Base-by-base conservation (phyloP, 2,329 filamentous ascomycete species). In the Zasmidium citrigriseum region DNA sequence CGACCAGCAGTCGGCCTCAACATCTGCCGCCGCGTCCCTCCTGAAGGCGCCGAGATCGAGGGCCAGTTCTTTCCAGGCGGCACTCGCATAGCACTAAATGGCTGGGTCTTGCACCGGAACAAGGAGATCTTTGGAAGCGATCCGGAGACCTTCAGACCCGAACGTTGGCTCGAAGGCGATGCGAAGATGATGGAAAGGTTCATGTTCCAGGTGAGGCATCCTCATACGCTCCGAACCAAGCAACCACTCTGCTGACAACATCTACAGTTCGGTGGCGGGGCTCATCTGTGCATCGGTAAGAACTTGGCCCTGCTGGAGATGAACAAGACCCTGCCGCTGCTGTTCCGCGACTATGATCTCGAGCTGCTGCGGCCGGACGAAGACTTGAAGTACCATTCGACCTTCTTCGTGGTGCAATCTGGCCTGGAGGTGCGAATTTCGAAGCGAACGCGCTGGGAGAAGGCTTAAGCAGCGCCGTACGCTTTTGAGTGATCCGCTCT, bases 341-440 rank as follows among this genome's bases (percentile, higher is more conserved):
- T 86, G 23, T 70, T 84, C 61, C 70, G 81, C n/a, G 79, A 83
- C 59, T 86, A 80, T 65, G 73, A 81, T 46, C 80, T 86, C 61
- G 74, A 81, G 67, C 73, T 85, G 23, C 76, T 79, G n/a, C 74
- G 81, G 57, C 81, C 81, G 0, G 75, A 76, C 10, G 75, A 78
- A 45, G 76, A 79, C 52, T 73, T 85, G 63, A 78, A 77, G 59
- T 80, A 82, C n/a, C 78, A 82, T 54, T 79, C 82, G 20, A 83
- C 82, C 2, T 86, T 85, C 70, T 86, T 86, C 64, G 83, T 86
- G 10, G 82, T 85, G 10, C 83, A 86, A 68, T 75, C 80, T 51
- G 83, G 83, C 0, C 66, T 86, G 59, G 76, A 84, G 49, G 82
- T 85, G 21, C 59, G 59, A 10, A 49, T 82, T 76, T 64, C 74